phyloP scores from a whole-genome alignment of 805 yeast genomes.

The Saccharomycopsis sp. region DNA sequence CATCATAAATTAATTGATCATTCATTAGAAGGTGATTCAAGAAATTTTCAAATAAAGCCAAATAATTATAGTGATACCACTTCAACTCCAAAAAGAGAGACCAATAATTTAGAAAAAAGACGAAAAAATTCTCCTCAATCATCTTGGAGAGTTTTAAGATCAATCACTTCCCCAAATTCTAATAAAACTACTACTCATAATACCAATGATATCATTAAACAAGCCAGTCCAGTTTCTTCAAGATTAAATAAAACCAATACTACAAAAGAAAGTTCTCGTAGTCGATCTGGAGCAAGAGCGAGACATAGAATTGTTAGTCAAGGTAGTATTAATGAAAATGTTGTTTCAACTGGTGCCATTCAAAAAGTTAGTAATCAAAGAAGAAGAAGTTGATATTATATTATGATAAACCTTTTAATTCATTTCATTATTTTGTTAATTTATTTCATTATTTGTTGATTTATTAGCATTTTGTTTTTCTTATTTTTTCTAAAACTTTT shows the following conservation, averaged over 20 bases:
- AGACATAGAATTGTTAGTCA: slow-evolving; percentile 23
- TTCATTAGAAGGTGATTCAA: no score
- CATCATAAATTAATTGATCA: background rate
- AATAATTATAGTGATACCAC: no score
- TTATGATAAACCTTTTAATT: no score
- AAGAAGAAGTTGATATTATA: no score
- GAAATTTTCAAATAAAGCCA: no score
- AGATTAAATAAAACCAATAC: background rate
- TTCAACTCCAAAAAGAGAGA: background rate
- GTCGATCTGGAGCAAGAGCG: slow-evolving; percentile 24
- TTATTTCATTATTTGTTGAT: no score
- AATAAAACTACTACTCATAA: slow-evolving; percentile 8
- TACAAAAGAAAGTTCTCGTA: background rate
- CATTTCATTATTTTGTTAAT: no score
- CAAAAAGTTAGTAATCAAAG: slow-evolving; percentile 14
- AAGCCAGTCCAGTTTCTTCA: slow-evolving; percentile 1
- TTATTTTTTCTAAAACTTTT: no score
- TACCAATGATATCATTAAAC: no score
- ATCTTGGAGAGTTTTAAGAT: slow-evolving; percentile 18
- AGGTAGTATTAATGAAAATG: slow-evolving; percentile 13
- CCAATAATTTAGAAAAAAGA: slow-evolving; percentile 7
- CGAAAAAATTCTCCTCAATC: slow-evolving; percentile 12
- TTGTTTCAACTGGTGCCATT: slow-evolving; percentile 13
- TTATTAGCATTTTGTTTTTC: no score
- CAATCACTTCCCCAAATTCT: slow-evolving; percentile 23